These are phyloP conservation scores for Otatea glauca DNA, from an alignment of 176 grass and related monocot species.

Conservation along the genomic window DNA sequence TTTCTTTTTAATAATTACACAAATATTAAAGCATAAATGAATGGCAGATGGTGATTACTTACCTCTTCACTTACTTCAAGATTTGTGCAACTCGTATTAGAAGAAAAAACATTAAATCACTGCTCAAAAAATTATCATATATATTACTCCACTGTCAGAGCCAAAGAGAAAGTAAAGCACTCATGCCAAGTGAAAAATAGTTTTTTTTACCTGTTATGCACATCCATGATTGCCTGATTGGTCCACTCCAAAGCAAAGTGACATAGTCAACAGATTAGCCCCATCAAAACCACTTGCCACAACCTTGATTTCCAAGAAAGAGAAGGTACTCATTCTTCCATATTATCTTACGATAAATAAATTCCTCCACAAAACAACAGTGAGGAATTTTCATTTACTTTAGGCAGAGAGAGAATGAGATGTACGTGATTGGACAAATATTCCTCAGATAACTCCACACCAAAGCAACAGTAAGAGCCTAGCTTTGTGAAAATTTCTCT, in stretches of 20 bases:
- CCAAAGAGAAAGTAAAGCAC: not conserved
- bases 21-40: too few species aligned
- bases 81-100: too few species aligned
- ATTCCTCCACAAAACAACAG: not conserved
- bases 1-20: too few species aligned
- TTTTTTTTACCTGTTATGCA: not conserved
- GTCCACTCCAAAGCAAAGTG: constrained; percentile 13
- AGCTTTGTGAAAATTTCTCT: constrained; percentile 33
- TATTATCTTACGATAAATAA: not conserved
- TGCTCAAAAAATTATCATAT: too few species aligned
- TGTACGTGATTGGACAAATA: constrained; percentile 22
- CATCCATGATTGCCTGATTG: not conserved
- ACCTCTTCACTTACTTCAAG: too few species aligned
- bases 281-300: constrained; percentile 4
- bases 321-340: not conserved
- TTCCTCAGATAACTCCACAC: constrained; percentile 33
- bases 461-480: constrained; percentile 26
- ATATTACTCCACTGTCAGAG: not conserved
- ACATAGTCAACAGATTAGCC: constrained; percentile 5
- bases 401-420: too few species aligned
- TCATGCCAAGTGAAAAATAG: not conserved
- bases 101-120: too few species aligned
- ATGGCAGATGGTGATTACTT: too few species aligned
- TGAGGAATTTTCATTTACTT: not conserved
- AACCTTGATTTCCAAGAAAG: not conserved